phyloP scores from a whole-genome alignment of 352 stramenopile genomes.

The Albugo laibachii region DNA sequence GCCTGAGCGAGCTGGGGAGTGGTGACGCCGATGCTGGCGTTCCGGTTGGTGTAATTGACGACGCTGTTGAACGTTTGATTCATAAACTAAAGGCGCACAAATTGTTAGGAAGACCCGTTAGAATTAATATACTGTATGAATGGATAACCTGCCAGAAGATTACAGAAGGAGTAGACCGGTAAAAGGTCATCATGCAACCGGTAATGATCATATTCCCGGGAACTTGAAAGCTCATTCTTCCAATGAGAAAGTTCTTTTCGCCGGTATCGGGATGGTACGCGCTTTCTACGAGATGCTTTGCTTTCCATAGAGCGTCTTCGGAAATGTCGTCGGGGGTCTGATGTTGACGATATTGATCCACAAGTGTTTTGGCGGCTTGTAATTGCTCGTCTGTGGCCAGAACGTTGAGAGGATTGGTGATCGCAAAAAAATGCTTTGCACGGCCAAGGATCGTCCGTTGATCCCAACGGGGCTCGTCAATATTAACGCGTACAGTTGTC shows the following conservation, averaged over 20 bases:
- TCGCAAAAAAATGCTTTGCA: slow-evolving; percentile 70
- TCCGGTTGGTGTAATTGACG: slow-evolving; percentile 87
- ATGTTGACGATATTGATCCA: slow-evolving; percentile 43
- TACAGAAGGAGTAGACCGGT: slow-evolving; percentile 54
- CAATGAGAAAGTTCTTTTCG: slow-evolving; percentile 73
- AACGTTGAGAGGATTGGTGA: slow-evolving; percentile 74
- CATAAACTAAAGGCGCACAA: slow-evolving; percentile 23
- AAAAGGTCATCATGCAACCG: slow-evolving; percentile 77
- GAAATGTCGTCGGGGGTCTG: slow-evolving; percentile 11
- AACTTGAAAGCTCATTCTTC: slow-evolving; percentile 76
- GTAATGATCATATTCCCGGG: slow-evolving; percentile 81
- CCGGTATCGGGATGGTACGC: slow-evolving; percentile 79
- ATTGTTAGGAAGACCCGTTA: neutral
- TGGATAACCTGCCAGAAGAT: slow-evolving; percentile 55
- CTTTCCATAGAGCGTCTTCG: slow-evolving; percentile 65
- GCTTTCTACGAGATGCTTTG: slow-evolving; percentile 73
- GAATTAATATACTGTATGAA: neutral
- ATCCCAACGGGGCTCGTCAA: slow-evolving; percentile 65
- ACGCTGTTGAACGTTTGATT: slow-evolving; percentile 87
- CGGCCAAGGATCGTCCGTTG: slow-evolving; percentile 61
- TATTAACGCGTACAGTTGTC: slow-evolving; percentile 9
- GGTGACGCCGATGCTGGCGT: slow-evolving; percentile 71
- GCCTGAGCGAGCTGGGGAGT: slow-evolving; percentile 58
- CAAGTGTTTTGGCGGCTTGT: slow-evolving; percentile 41
- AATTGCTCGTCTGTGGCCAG: slow-evolving; percentile 50